Conservation (phyloP, 495 filamentous ascomycete species). For the Neurospora sublineolata region DNA sequence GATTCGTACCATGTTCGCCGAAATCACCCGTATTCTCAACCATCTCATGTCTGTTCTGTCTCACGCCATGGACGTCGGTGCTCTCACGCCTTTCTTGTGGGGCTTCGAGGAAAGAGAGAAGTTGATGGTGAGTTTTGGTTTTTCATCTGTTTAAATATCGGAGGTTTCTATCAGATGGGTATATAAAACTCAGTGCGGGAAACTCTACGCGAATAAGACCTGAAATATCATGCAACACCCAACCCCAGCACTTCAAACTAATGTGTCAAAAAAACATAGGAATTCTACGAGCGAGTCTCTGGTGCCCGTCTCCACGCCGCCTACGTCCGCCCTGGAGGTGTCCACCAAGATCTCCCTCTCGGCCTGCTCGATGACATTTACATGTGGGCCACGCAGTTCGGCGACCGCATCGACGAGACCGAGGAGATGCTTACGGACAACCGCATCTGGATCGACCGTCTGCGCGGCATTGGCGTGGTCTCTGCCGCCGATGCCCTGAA, state of each 20-base stretch:
- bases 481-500: constrained; percentile 86
- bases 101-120: constrained; percentile 99
- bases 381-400: constrained; percentile 99
- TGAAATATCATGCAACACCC: background rate
- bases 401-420: constrained; percentile 97
- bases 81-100: constrained; percentile 97
- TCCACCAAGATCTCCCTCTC: constrained; percentile 86
- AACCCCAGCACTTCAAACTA: background rate
- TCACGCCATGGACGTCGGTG: constrained; percentile 99
- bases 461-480: constrained; percentile 84
- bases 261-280: constrained; percentile 38
- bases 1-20: constrained; percentile 92
- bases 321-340: constrained; percentile 95
- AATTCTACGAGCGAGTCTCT: constrained; percentile 99
- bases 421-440: constrained; percentile 98
- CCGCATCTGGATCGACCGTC: constrained; percentile 94
- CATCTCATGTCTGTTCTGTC: constrained; percentile 97
- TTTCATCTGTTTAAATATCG: background rate
- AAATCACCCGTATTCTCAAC: constrained; percentile 91
- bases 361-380: constrained; percentile 98
- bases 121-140: constrained; percentile 63
- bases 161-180: background rate
- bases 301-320: constrained; percentile 96
- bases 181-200: background rate
- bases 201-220: background rate